Evolutionary conservation across 225 moss, liverwort and hornwort species (phyloP).

Genomic region (Bryoerythrophyllum caledonicum): DNA sequence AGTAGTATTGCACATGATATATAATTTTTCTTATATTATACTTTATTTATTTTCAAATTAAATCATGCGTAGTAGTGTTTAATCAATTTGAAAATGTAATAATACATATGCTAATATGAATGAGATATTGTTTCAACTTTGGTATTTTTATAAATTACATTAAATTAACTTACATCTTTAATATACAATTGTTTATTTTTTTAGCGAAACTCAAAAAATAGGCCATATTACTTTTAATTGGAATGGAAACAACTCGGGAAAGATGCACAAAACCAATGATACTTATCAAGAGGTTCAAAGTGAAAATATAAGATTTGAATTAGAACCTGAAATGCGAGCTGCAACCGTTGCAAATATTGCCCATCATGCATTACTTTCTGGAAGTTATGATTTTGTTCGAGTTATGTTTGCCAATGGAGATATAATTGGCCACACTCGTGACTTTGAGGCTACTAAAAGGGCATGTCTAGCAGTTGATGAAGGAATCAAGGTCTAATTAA

Average conservation of each 20-base stretch:
- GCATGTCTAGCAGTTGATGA: constrained; percentile 73
- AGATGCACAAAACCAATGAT: constrained; percentile 49
- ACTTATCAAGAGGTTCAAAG: constrained; percentile 74
- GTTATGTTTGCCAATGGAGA: constrained; percentile 78
- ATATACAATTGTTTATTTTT: background rate
- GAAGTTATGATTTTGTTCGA: constrained; percentile 68
- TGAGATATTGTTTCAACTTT: background rate
- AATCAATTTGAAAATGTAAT: no score
- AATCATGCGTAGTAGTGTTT: no score
- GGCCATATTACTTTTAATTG: constrained; percentile 85
- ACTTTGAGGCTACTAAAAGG: constrained; percentile 61
- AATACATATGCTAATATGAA: background rate
- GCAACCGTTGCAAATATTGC: constrained; percentile 63
- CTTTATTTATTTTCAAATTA: background rate
- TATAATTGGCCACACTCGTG: constrained; percentile 66
- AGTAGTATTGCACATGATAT: background rate
- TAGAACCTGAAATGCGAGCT: constrained; percentile 77
- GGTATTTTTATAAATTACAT: background rate
- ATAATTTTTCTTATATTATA: background rate
- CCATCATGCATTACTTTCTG: constrained; percentile 63
- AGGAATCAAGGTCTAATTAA: constrained; percentile 55
- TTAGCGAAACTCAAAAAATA: constrained; percentile 78
- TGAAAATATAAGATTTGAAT: constrained; percentile 66
- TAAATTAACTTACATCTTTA: rapidly evolving
- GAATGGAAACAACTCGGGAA: constrained; percentile 77